These are phyloP conservation scores for Tylopilus rubrobrunneus DNA, from an alignment of 768 basidiomycete genomes.

Conservation along the genomic window DNA sequence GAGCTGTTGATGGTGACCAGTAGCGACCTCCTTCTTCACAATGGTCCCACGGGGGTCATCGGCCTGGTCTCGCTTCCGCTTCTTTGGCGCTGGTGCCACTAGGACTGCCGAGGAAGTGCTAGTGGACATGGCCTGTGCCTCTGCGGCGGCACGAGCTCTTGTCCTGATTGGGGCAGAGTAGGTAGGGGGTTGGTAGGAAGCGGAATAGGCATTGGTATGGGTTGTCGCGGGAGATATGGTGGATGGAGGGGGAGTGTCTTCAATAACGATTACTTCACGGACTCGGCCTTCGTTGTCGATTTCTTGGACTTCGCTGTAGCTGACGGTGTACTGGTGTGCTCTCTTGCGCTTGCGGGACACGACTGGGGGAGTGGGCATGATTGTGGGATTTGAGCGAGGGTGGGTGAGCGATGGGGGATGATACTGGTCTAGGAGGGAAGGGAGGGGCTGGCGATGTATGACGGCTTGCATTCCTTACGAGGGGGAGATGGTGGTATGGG, in stretches of 20 bases:
- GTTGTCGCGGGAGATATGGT: slow-evolving; percentile 75
- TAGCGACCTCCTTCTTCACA: slow-evolving; percentile 59
- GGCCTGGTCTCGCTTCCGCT: slow-evolving; percentile 73
- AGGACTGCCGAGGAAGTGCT: slow-evolving; percentile 59
- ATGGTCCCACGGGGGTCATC: slow-evolving; percentile 69
- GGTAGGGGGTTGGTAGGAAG: slow-evolving; percentile 74
- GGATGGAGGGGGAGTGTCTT: slow-evolving; percentile 79
- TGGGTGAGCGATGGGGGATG: slow-evolving; percentile 54
- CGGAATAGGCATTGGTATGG: slow-evolving; percentile 66
- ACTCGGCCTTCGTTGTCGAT: slow-evolving; percentile 73
- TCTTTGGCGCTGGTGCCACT: slow-evolving; percentile 73
- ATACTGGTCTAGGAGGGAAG: slow-evolving; percentile 63
- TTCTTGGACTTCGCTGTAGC: slow-evolving; percentile 86
- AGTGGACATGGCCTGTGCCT: slow-evolving; percentile 73
- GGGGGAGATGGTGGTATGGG: slow-evolving; percentile 47
- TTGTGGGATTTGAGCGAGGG: slow-evolving; percentile 46
- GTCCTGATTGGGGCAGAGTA: slow-evolving; percentile 78
- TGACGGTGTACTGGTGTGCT: slow-evolving; percentile 74
- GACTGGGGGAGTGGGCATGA: slow-evolving; percentile 68
- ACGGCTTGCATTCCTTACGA: slow-evolving; percentile 67
- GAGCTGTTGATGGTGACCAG: slow-evolving; percentile 48
- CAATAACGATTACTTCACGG: slow-evolving; percentile 88
- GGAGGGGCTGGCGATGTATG: slow-evolving; percentile 58
- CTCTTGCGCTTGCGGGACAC: slow-evolving; percentile 80
- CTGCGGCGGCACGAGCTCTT: slow-evolving; percentile 80